A percentile compares a stretch with the other conserved stretches of the same genome.
phyloP scores from a whole-genome alignment of 2,329 filamentous ascomycete genomes.

The Waltergamsia citrina region DNA sequence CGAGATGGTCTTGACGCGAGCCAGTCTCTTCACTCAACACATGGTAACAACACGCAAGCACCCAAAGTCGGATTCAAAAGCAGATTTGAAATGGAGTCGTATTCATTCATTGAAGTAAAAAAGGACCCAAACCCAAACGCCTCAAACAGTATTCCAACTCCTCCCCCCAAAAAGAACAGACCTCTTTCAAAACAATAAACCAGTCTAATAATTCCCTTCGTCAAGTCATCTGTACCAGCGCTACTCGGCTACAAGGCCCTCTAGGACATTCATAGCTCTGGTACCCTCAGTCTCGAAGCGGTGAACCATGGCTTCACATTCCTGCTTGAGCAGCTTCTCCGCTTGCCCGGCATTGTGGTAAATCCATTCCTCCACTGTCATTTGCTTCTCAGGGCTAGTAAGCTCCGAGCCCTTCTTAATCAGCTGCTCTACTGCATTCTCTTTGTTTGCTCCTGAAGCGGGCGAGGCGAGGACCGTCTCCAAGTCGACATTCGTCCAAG shows the following conservation, averaged over 20 bases:
- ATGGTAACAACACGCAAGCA: no score
- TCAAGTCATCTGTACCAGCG: no score
- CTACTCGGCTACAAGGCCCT: constrained; percentile 54
- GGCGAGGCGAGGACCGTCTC: constrained; percentile 56
- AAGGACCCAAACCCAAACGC: no score
- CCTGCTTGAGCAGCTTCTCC: constrained; percentile 66
- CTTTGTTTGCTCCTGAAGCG: constrained; percentile 33
- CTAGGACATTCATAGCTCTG: constrained; percentile 67
- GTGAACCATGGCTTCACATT: constrained; percentile 76
- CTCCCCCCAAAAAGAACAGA: no score
- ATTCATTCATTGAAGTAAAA: no score
- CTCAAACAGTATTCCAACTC: no score
- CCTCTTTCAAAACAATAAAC: no score
- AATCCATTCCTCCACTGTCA: constrained; percentile 95
- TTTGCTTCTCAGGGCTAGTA: constrained; percentile 68
- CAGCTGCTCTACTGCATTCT: constrained; percentile 40
- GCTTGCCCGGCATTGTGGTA: constrained; percentile 69
- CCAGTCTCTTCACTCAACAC: no score
- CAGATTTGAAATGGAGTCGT: no score
- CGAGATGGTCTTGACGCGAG: no score
- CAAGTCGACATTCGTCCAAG: constrained; percentile 70
- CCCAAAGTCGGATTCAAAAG: no score
- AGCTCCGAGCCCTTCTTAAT: constrained; percentile 51
- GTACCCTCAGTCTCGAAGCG: constrained; percentile 77
- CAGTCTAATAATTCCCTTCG: no score